Percentiles rank a stretch among this genome's conserved stretches.
Conservation (phyloP, 345 rosid species). For the Eucalyptus erythrocorys region DNA sequence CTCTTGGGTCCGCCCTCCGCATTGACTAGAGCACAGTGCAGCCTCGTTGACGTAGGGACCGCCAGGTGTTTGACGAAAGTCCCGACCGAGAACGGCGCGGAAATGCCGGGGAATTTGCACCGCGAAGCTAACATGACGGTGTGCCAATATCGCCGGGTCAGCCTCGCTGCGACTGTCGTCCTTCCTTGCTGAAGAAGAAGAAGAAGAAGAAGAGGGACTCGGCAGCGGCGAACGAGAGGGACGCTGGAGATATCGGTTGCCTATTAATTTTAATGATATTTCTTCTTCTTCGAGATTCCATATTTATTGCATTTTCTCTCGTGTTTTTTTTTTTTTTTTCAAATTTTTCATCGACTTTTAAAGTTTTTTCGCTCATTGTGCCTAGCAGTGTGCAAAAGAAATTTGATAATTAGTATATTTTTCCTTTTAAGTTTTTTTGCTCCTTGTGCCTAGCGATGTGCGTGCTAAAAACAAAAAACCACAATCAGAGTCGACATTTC, state of each 20-base stretch:
- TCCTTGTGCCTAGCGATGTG: too few species aligned
- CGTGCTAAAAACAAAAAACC: too few species aligned
- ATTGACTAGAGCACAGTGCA: background rate
- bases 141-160: background rate
- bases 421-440: background rate
- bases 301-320: background rate
- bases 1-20: background rate
- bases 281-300: background rate
- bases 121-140: background rate
- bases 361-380: background rate
- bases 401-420: background rate
- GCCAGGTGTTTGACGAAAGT: slow-evolving; percentile 68
- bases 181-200: background rate
- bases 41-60: slow-evolving; percentile 2
- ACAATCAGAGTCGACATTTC: too few species aligned
- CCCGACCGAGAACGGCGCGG: slow-evolving; percentile 20
- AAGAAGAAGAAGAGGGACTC: background rate
- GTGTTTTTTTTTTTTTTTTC: background rate
- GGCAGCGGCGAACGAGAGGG: background rate
- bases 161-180: background rate
- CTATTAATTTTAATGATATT: background rate
- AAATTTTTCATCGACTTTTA: background rate
- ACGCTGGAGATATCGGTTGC: background rate
- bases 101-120: slow-evolving; percentile 3
- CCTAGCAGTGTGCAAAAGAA: too few species aligned